Evolutionary conservation across 495 filamentous ascomycete species (phyloP), one percentile per base, ranked within the genome.

Genomic region (Penicillium odoratum): DNA sequence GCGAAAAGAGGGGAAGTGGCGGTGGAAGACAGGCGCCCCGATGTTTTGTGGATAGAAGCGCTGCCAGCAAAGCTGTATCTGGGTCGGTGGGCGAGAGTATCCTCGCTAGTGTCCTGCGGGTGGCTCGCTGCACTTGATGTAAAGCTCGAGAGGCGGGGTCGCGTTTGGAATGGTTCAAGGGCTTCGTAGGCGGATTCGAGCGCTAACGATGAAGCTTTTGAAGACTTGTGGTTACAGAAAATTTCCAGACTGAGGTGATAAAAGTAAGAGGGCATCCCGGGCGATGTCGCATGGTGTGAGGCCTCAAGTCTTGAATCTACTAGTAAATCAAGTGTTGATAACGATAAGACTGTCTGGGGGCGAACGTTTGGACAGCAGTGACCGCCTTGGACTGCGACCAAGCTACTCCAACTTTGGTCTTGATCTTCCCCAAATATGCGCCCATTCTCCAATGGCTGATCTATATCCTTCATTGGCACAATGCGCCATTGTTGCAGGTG

Each of bases 241-340:
- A 97, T 79, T 80, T 98, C 93, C 66, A 98, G 83, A 63, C 86
- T 86, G 30, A 98, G 70, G 66, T 98, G 93, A 65, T 93, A 98
- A 73, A 92, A 93, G 74, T 94, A 97, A 34, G 88, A 85, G 76
- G 90, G 89, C 92, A 90, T 86, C 55, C 67, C 72, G 73, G 62
- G 61, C 58, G 60, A 69, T 66, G 51, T 75, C 73, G 72, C 63
- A 67, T 69, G 61, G 56, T 60, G 46, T 48, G 52, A 29, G 46
- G 53, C 36, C 44, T 47, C 7, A 10, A 36, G 9, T 36, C 33
- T 11, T 36, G 33, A 13, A 36, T 9, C 4, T 9, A 11, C 21
- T 21, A 21, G 21, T 21, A 21, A 2, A 2, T 2, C 21, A 21
- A 21, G 21, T 11, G 33, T 36, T 11, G 33, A 36, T 36, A 36